Evolutionary conservation across 2,329 filamentous ascomycete species (phyloP).

Genomic region (Botrytis elliptica): DNA sequence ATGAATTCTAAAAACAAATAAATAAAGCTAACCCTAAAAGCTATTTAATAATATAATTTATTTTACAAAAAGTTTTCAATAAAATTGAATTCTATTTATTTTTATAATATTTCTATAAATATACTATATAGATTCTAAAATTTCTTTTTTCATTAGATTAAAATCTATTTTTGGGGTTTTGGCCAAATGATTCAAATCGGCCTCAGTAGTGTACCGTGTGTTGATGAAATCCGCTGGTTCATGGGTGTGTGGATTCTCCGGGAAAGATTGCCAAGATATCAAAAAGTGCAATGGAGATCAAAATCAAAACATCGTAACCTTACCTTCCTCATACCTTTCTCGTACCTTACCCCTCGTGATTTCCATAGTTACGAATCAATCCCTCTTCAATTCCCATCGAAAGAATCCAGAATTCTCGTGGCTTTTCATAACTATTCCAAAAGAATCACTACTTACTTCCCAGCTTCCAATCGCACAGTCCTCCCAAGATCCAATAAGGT

Average conservation of each 20-base stretch:
- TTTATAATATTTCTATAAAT: too few species aligned
- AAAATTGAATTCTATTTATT: too few species aligned
- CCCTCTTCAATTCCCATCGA: not conserved
- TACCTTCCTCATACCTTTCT: not conserved
- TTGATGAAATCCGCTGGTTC: not conserved
- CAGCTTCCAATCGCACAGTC: not conserved
- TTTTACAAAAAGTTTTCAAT: too few species aligned
- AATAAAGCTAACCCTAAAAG: too few species aligned
- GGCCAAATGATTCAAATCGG: too few species aligned
- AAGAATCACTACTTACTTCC: fast-evolving
- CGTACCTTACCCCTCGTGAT: not conserved
- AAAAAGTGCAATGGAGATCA: not conserved
- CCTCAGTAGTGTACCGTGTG: too few species aligned
- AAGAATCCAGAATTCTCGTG: not conserved
- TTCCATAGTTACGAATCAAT: not conserved
- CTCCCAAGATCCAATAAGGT: not conserved
- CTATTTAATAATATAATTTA: too few species aligned
- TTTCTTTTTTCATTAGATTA: too few species aligned
- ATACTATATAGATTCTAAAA: too few species aligned
- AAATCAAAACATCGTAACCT: too few species aligned
- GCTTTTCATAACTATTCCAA: not conserved
- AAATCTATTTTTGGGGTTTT: too few species aligned
- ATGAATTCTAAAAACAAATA: too few species aligned
- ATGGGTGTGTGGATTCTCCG: not conserved
- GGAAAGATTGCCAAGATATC: not conserved